A percentile compares a stretch with the other conserved stretches of the same genome.
Evolutionary conservation across 2,329 filamentous ascomycete genomes (phyloP).

Genomic region (Lachnellula hyalina): DNA sequence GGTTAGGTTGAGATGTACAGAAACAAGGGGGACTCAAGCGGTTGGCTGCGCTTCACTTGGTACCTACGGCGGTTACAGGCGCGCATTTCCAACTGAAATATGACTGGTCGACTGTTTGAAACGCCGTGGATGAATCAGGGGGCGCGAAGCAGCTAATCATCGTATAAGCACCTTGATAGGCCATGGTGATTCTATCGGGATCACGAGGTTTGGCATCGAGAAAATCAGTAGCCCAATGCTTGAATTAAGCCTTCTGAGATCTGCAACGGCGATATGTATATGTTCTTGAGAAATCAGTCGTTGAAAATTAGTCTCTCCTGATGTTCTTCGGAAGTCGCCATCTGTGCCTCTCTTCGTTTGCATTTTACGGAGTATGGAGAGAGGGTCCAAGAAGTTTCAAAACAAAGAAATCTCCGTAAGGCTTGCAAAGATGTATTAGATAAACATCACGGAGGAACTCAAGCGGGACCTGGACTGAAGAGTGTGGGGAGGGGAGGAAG

Average conservation of each 20-base stretch:
- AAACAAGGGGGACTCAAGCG: slow-evolving; percentile 8
- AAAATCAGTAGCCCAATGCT: not conserved
- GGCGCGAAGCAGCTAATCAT: not conserved
- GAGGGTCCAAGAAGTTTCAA: too few relatives aligned
- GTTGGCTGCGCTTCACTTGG: slow-evolving; percentile 8
- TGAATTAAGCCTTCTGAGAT: not conserved
- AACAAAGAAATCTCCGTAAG: too few relatives aligned
- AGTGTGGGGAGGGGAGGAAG: too few relatives aligned
- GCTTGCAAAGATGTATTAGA: too few relatives aligned
- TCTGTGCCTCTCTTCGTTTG: too few relatives aligned
- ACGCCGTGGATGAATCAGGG: not conserved
- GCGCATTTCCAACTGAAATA: not conserved
- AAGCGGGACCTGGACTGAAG: too few relatives aligned
- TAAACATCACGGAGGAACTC: too few relatives aligned
- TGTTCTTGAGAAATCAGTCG: not conserved
- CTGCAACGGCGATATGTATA: not conserved
- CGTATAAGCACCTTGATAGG: slow-evolving; percentile 3
- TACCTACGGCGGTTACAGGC: slow-evolving; percentile 9
- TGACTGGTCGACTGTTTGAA: slow-evolving; percentile 15
- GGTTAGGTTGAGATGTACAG: not conserved
- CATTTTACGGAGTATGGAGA: too few relatives aligned
- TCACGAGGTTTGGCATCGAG: slow-evolving; percentile 1
- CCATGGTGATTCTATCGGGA: not conserved
- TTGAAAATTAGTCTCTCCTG: too few relatives aligned
- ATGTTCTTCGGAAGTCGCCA: too few relatives aligned